phyloP scores from a whole-genome alignment of 2,329 filamentous ascomycete species.

The Ascocoryne sarcoides region DNA sequence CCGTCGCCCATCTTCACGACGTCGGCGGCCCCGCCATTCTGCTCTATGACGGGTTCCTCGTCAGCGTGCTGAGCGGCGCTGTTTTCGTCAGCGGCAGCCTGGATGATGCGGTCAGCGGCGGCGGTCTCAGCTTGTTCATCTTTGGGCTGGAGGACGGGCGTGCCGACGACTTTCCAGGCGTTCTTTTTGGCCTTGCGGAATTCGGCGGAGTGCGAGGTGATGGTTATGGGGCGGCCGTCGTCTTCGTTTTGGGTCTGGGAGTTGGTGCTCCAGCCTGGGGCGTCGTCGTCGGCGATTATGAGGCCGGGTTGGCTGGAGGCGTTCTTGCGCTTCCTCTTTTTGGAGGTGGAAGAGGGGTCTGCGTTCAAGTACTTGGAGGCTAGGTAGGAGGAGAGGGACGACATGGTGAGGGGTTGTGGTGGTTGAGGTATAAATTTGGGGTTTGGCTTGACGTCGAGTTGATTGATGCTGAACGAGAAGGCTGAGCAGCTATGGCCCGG shows the following conservation, averaged over 20 bases:
- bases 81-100: slow-evolving; percentile 60
- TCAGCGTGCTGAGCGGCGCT: slow-evolving; percentile 42
- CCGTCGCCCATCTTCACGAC: slow-evolving; percentile 76
- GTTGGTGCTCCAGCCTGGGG: slow-evolving; percentile 25
- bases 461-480: too few relatives aligned
- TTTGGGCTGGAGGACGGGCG: slow-evolving; percentile 28
- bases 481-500: too few relatives aligned
- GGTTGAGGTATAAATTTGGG: not conserved
- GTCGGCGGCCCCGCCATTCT: slow-evolving; percentile 43
- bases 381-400: slow-evolving; percentile 71
- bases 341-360: slow-evolving; percentile 43
- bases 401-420: slow-evolving; percentile 35
- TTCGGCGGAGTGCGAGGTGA: slow-evolving; percentile 41
- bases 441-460: too few relatives aligned
- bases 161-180: slow-evolving; percentile 65
- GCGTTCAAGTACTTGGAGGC: slow-evolving; percentile 83
- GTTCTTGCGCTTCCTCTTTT: slow-evolving; percentile 57
- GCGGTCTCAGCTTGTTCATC: slow-evolving; percentile 44
- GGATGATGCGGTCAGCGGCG: slow-evolving; percentile 72
- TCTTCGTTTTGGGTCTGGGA: slow-evolving; percentile 39
- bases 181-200: slow-evolving; percentile 72
- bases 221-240: slow-evolving; percentile 41
- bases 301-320: slow-evolving; percentile 38
- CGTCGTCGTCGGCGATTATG: slow-evolving; percentile 57
- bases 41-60: slow-evolving; percentile 40